Percentiles rank a stretch among this genome's conserved stretches.
phyloP scores from a whole-genome alignment of 352 stramenopile genomes.

The Pythium brassicae region DNA sequence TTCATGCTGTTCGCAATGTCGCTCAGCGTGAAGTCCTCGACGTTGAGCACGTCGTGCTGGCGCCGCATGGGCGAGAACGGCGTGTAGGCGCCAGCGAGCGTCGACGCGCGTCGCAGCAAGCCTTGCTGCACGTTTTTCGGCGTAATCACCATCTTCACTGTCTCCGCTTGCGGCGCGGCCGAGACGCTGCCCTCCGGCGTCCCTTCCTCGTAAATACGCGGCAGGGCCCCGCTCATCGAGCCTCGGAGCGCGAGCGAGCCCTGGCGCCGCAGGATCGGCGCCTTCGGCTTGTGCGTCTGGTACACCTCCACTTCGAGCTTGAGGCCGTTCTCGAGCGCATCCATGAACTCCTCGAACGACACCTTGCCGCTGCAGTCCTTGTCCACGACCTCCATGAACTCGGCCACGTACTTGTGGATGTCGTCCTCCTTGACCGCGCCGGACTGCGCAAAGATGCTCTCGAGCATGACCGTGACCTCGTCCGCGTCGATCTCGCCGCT shows the following conservation, averaged over 20 bases:
- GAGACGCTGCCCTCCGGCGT: neutral
- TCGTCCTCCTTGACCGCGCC: constrained; percentile 68
- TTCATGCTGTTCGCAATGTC: constrained; percentile 75
- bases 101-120: constrained; percentile 22
- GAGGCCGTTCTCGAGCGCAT: constrained; percentile 64
- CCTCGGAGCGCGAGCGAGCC: constrained; percentile 6
- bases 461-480: constrained; percentile 77
- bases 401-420: constrained; percentile 62
- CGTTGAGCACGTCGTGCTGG: constrained; percentile 78
- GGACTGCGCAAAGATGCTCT: constrained; percentile 73
- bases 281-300: constrained; percentile 27
- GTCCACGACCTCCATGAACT: constrained; percentile 76
- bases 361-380: constrained; percentile 63
- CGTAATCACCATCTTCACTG: constrained; percentile 8
- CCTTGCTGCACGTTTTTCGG: constrained; percentile 28
- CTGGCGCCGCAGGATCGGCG: constrained; percentile 15
- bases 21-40: constrained; percentile 70
- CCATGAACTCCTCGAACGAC: constrained; percentile 80
- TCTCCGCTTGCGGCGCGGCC: neutral
- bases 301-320: constrained; percentile 80
- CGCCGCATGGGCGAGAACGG: constrained; percentile 59
- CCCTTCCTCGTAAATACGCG: constrained; percentile 42
- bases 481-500: constrained; percentile 78
- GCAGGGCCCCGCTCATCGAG: constrained; percentile 17
- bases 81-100: constrained; percentile 7